Conservation (phyloP, 129 eudicot genomes). For the Solidago caesia region DNA sequence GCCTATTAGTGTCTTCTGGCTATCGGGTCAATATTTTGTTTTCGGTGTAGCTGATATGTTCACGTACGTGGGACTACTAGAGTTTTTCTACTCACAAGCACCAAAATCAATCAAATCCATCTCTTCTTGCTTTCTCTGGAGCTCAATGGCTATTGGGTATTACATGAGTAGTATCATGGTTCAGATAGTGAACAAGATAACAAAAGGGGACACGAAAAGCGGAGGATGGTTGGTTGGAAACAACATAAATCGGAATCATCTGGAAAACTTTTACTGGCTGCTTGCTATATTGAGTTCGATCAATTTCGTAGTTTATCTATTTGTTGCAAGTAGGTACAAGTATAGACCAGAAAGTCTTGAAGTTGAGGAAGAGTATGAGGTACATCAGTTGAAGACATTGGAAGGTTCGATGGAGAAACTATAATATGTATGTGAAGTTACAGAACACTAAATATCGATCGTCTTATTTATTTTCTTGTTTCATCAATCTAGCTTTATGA, state of each 20-base stretch:
- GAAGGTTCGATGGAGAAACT: slow-evolving; percentile 16
- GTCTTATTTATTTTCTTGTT: not conserved
- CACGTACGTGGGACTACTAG: slow-evolving; percentile 68
- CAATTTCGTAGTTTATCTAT: slow-evolving; percentile 50
- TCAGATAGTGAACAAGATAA: slow-evolving; percentile 45
- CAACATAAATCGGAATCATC: slow-evolving; percentile 61
- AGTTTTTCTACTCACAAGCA: slow-evolving; percentile 76
- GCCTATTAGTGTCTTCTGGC: slow-evolving; percentile 75
- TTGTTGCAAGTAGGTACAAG: slow-evolving; percentile 69
- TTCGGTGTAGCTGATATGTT: slow-evolving; percentile 80
- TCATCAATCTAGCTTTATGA: slow-evolving; percentile 12
- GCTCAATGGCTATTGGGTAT: slow-evolving; percentile 74
- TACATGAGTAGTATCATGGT: slow-evolving; percentile 56
- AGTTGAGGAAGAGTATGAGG: slow-evolving; percentile 24
- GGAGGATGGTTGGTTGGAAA: slow-evolving; percentile 81
- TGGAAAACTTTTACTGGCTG: slow-evolving; percentile 64
- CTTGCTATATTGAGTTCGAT: slow-evolving; percentile 58
- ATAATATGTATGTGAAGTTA: not conserved
- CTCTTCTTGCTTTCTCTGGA: slow-evolving; percentile 75
- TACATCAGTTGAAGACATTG: slow-evolving; percentile 22
- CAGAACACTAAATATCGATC: too few relatives aligned
- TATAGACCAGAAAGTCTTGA: slow-evolving; percentile 43
- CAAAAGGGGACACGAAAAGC: slow-evolving; percentile 42
- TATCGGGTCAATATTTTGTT: slow-evolving; percentile 54
- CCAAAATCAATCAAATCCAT: slow-evolving; percentile 64